Conservation (phyloP, 768 basidiomycete genomes). For the Fistulinella prunicolor region DNA sequence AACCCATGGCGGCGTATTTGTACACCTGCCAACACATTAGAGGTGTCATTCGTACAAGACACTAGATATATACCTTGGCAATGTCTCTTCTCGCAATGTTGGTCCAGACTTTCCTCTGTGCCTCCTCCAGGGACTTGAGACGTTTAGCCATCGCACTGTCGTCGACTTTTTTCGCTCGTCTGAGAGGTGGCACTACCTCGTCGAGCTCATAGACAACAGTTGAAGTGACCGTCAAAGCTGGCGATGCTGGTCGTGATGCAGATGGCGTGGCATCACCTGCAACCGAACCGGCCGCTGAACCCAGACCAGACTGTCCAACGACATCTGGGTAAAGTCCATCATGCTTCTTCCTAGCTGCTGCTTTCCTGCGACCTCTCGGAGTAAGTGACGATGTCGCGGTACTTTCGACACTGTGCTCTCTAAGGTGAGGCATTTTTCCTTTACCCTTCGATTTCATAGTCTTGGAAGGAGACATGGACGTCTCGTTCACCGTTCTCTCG, state of each 20-base stretch:
- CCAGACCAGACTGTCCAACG: constrained; percentile 45
- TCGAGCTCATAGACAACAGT: constrained; percentile 70
- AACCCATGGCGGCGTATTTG: constrained; percentile 68
- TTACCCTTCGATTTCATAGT: constrained; percentile 47
- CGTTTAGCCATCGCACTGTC: constrained; percentile 70
- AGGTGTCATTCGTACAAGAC: neutral
- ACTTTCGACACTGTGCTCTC: constrained; percentile 61
- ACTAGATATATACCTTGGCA: constrained; percentile 54
- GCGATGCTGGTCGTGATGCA: constrained; percentile 69
- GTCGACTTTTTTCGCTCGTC: constrained; percentile 75
- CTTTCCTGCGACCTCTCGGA: constrained; percentile 56
- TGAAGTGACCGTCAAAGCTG: constrained; percentile 50
- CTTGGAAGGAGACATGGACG: constrained; percentile 35
- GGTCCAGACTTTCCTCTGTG: constrained; percentile 87
- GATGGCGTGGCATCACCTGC: constrained; percentile 71
- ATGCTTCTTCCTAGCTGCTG: constrained; percentile 53
- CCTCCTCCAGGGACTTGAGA: constrained; percentile 73
- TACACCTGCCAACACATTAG: constrained; percentile 55
- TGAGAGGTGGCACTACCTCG: constrained; percentile 66
- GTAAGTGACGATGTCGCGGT: constrained; percentile 36
- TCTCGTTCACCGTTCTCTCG: constrained; percentile 41
- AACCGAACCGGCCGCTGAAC: constrained; percentile 47
- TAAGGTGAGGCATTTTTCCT: constrained; percentile 44
- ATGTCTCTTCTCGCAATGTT: constrained; percentile 84
- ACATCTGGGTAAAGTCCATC: constrained; percentile 52